phyloP scores from a whole-genome alignment of 164 flowering plant species.

The Chimonanthus praecox region DNA sequence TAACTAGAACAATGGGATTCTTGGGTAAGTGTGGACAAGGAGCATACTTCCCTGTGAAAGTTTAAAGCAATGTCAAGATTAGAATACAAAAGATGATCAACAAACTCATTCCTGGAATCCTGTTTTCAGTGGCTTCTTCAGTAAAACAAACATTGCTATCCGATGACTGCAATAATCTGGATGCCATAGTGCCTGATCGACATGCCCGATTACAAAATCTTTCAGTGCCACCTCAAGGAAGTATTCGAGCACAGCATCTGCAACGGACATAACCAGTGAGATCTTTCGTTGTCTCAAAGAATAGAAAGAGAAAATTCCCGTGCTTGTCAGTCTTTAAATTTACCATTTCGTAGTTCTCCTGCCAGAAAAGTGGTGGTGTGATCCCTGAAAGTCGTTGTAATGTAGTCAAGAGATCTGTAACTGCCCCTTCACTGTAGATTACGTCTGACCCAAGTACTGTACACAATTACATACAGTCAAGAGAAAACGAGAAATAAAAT shows the following conservation, averaged over 20 bases:
- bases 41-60: not conserved
- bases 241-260: conserved; percentile 80
- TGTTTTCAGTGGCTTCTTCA: conserved; percentile 28
- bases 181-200: conserved; percentile 76
- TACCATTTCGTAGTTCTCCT: conserved; percentile 90
- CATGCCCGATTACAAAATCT: conserved; percentile 63
- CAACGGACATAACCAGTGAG: not conserved
- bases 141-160: conserved; percentile 62
- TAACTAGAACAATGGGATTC: not conserved
- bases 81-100: not conserved
- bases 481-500: too few species aligned
- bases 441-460: conserved; percentile 87
- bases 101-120: not conserved
- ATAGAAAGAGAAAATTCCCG: not conserved
- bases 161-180: conserved; percentile 75
- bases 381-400: conserved; percentile 50
- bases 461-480: too few species aligned
- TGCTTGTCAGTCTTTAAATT: not conserved
- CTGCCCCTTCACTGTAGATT: conserved; percentile 78
- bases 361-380: conserved; percentile 72
- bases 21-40: not conserved
- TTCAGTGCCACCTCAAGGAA: conserved; percentile 71
- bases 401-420: conserved; percentile 59
- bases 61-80: not conserved
- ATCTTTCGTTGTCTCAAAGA: not conserved